phyloP scores from a whole-genome alignment of 805 yeast species.

The Yarrowia sp. region DNA sequence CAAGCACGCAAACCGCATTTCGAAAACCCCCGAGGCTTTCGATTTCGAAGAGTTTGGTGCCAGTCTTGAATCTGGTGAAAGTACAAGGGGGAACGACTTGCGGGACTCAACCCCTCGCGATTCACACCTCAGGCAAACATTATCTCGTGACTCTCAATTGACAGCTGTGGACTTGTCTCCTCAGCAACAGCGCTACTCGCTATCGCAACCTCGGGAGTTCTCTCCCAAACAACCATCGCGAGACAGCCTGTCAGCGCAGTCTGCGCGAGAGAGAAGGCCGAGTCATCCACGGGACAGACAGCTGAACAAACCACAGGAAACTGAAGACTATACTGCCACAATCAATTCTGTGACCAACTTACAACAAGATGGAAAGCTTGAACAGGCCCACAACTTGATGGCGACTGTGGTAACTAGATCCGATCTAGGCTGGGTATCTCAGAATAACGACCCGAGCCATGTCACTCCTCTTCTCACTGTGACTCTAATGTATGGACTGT shows the following conservation, averaged over 20 bases:
- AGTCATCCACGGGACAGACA: neutral
- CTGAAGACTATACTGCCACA: neutral
- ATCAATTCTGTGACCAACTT: neutral
- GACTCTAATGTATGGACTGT: slow-evolving; percentile 4
- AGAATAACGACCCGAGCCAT: neutral
- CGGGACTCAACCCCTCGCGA: neutral
- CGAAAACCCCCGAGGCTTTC: neutral
- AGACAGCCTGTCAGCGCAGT: neutral
- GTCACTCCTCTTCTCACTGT: neutral
- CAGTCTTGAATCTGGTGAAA: neutral
- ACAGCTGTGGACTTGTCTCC: slow-evolving; percentile 5
- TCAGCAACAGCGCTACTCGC: neutral
- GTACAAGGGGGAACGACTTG: neutral
- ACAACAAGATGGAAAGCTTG: slow-evolving; percentile 2
- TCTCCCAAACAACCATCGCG: neutral
- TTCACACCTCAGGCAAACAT: neutral
- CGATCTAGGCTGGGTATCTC: neutral
- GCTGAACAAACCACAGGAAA: neutral
- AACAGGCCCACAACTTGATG: slow-evolving; percentile 11
- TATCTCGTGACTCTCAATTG: neutral
- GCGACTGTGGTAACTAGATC: neutral
- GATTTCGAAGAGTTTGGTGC: slow-evolving; percentile 16
- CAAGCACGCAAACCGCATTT: neutral
- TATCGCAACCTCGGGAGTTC: neutral
- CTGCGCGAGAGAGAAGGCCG: neutral